Evolutionary conservation across 257 asterid species (phyloP), one percentile per base, ranked within the genome.

Genomic region (Penstemon davidsonii): DNA sequence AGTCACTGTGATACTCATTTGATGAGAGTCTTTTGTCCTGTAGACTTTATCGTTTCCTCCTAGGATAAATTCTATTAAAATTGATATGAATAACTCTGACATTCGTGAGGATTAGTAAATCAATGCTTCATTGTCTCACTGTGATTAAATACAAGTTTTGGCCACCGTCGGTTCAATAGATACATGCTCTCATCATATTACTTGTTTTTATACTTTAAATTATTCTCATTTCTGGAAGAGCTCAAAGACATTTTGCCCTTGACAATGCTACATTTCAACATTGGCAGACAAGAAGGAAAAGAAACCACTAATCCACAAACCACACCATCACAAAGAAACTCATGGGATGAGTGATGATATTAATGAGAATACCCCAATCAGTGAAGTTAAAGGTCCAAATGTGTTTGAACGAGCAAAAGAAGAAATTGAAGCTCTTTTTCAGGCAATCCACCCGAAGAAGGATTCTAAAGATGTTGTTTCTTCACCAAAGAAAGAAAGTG

Each of bases 391-490:
- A 80, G 96, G 83, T 36, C 95, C 97, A n/a, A 85, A 64, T 44
- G 76, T 91, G 71, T 87, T 91, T 55, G 91, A 84, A 70, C 80
- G 95, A 74, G 97, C 96, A 15, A 91, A 91, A 86, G 97, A 91
- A 79, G 96, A 91, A 76, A 70, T 91, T 10, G 93, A 88, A 68
- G 97, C 96, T 56, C 69, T 88, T 61, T 39, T 87, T 46, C 82
- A 69, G 9, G 41, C 91, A 41, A 74, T 87, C 71, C 86, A 81
- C 74, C 84, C 86, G 11, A 86, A 82, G 78, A 88, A 85, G 73
- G 84, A 77, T 68, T 66, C 87, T n/a, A 58, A 44, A 6, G 51
- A 7, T 6, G 70, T 6, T 42, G 62, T 12, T 58, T 59, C 76
- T 25, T 47, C 79, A 6, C 19, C 75, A 47, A 82, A 72, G 78